Base-by-base conservation (phyloP, 2,329 filamentous ascomycete genomes). In the Onygena corvina region DNA sequence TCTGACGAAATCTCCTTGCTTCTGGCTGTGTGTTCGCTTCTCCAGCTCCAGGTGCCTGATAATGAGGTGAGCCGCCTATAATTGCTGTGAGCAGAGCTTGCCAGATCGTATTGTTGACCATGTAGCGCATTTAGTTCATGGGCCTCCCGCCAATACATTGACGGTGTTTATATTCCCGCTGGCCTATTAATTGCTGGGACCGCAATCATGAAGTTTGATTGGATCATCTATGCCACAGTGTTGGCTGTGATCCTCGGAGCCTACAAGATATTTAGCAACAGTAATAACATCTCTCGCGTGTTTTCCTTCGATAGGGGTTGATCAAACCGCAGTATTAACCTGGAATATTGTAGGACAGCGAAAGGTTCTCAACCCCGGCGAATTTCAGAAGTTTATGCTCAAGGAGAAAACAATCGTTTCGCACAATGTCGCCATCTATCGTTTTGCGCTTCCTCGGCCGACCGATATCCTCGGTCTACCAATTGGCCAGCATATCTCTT, bases 391-490 rank as follows among this genome's bases (percentile, higher is more conserved):
- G 51, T 95, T 95, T 64, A 83, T 86, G 66, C 82, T 98, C 59
- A 83, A 84, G 68, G 86, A 96, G 70, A 96, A 95, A 79, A 96
- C 83, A 11, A 77, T 93, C 57, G 83, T 96, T 62, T 94, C 90
- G 27, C 92, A 96, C 79, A 98, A 98, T 75, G 90, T 94, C 53
- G 89, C 90, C 68, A 94, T 98, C 73, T 98, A 96, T 76, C 88
- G 92, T 63, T 95, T 96, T 73, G 76, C 77, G 56, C 85, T 98
- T 34, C 89, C 89, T 50, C 76, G 76, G 47, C 72, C 81, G 34
- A 83, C 74, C 60, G 79, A 85, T 58, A 87, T 95, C 66, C 86
- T 96, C 61, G 92, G 92, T 63, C 84, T 96, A 36, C 90, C 92
- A 58, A 96, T 96, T 72, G 92, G 92, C 64, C 92, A 98, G 74